phyloP scores from a whole-genome alignment of 2,329 filamentous ascomycete genomes.

The Setomelanomma holmii region DNA sequence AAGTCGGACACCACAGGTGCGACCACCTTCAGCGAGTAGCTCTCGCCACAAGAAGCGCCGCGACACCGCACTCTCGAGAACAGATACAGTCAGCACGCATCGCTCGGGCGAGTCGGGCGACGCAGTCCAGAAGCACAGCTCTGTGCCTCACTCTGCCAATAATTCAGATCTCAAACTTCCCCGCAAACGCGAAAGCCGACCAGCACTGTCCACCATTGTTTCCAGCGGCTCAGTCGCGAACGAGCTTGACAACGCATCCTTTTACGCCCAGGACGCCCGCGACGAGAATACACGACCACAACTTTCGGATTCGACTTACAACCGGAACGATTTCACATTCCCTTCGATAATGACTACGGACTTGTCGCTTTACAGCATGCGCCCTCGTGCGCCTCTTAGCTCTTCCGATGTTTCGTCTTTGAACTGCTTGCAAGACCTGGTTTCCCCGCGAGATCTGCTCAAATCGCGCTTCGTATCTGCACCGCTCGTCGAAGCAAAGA shows the following conservation, averaged over 20 bases:
- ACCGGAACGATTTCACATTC: slow-evolving; percentile 16
- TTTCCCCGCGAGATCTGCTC: slow-evolving; percentile 42
- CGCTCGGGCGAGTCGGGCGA: slow-evolving; percentile 34
- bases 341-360: slow-evolving; percentile 32
- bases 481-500: slow-evolving; percentile 47
- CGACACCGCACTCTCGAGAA: slow-evolving; percentile 35
- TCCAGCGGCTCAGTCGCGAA: slow-evolving; percentile 37
- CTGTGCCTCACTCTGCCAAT: slow-evolving; percentile 16
- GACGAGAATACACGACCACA: slow-evolving; percentile 27
- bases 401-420: slow-evolving; percentile 49
- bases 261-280: slow-evolving; percentile 6
- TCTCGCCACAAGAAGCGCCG: slow-evolving; percentile 36
- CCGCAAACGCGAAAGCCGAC: slow-evolving; percentile 36
- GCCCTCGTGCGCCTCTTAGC: slow-evolving; percentile 35
- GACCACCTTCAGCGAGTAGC: slow-evolving; percentile 39
- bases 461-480: slow-evolving; percentile 47
- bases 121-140: slow-evolving; percentile 21
- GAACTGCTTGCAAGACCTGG: slow-evolving; percentile 48
- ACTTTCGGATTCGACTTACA: slow-evolving; percentile 9
- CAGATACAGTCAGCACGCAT: slow-evolving; percentile 27
- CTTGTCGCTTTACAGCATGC: slow-evolving; percentile 27
- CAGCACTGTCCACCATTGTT: slow-evolving; percentile 44
- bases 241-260: slow-evolving; percentile 1
- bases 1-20: slow-evolving; percentile 35
- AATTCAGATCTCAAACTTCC: slow-evolving; percentile 29